Conservation (phyloP, 768 basidiomycete species). For the Trametes punicea region DNA sequence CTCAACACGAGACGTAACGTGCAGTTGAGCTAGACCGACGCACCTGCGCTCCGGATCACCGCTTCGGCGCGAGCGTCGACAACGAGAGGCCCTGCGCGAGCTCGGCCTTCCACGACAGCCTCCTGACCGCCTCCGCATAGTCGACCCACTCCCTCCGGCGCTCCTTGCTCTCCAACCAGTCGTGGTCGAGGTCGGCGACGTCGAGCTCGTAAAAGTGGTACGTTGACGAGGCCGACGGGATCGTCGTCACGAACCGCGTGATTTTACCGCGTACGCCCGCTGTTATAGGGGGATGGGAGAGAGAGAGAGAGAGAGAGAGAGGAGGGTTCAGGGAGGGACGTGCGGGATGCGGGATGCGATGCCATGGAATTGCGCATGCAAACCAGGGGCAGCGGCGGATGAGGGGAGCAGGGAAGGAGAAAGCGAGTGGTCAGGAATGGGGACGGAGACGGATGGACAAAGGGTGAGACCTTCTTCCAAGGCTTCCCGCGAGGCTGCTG, state of each 20-base stretch:
- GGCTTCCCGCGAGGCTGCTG: slow-evolving; percentile 88
- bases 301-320: too few relatives aligned
- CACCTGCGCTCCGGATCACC: slow-evolving; percentile 32
- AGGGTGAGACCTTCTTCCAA: slow-evolving; percentile 94
- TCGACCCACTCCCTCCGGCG: slow-evolving; percentile 86
- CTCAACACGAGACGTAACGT: not conserved
- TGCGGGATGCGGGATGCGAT: not conserved
- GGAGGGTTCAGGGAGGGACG: slow-evolving; percentile 7
- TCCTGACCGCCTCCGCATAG: slow-evolving; percentile 71
- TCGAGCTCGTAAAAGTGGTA: slow-evolving; percentile 93
- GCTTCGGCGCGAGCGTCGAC: slow-evolving; percentile 63
- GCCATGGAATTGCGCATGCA: not conserved
- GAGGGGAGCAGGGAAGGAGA: slow-evolving; percentile 20
- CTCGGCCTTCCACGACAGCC: slow-evolving; percentile 84
- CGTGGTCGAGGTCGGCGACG: slow-evolving; percentile 68
- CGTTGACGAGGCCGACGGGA: slow-evolving; percentile 71
- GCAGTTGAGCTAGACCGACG: not conserved
- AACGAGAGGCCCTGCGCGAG: slow-evolving; percentile 71
- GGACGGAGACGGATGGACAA: slow-evolving; percentile 74
- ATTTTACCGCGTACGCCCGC: slow-evolving; percentile 87
- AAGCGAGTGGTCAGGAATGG: slow-evolving; percentile 29
- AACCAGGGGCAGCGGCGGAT: slow-evolving; percentile 28
- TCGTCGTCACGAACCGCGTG: slow-evolving; percentile 81
- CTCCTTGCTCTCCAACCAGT: slow-evolving; percentile 81
- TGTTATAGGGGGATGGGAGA: slow-evolving; percentile 38